Conservation (phyloP, 2,329 filamentous ascomycete species). For the Cryphonectria nitschkei region DNA sequence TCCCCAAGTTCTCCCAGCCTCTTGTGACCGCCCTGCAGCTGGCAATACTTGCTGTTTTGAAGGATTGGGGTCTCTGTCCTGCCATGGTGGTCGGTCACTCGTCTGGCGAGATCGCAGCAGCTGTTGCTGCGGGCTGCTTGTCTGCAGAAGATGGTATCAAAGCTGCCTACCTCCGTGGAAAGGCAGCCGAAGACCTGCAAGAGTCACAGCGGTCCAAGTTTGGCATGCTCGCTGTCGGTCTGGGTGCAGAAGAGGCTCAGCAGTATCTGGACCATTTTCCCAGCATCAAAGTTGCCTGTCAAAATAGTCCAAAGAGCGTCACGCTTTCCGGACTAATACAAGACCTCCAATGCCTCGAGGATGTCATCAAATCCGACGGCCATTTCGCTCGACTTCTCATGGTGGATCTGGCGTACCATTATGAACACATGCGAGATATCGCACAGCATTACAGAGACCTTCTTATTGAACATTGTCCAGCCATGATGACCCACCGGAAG, state of each 20-base stretch:
- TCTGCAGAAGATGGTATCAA: slow-evolving; percentile 8
- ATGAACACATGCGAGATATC: too few relatives aligned
- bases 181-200: neutral
- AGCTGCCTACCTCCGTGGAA: slow-evolving; percentile 13
- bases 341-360: slow-evolving; percentile 33
- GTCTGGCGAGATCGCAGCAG: slow-evolving; percentile 23
- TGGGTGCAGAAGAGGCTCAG: neutral
- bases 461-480: slow-evolving; percentile 21
- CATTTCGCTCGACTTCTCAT: slow-evolving; percentile 37
- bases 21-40: slow-evolving; percentile 15
- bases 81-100: slow-evolving; percentile 12
- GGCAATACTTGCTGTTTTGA: slow-evolving; percentile 1
- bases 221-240: slow-evolving; percentile 23
- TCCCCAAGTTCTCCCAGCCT: slow-evolving; percentile 14
- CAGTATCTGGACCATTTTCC: too few relatives aligned
- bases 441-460: too few relatives aligned
- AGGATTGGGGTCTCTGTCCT: slow-evolving; percentile 2
- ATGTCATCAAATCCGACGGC: slow-evolving; percentile 29
- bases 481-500: neutral
- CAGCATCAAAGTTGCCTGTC: slow-evolving; percentile 11
- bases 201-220: neutral
- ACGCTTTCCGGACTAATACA: slow-evolving; percentile 39
- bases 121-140: slow-evolving; percentile 24
- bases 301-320: slow-evolving; percentile 35
- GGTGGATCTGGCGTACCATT: slow-evolving; percentile 40